Evolutionary conservation across 768 basidiomycete species (phyloP), one percentile per base, ranked within the genome.

Genomic region (Lactarius hengduanensis): DNA sequence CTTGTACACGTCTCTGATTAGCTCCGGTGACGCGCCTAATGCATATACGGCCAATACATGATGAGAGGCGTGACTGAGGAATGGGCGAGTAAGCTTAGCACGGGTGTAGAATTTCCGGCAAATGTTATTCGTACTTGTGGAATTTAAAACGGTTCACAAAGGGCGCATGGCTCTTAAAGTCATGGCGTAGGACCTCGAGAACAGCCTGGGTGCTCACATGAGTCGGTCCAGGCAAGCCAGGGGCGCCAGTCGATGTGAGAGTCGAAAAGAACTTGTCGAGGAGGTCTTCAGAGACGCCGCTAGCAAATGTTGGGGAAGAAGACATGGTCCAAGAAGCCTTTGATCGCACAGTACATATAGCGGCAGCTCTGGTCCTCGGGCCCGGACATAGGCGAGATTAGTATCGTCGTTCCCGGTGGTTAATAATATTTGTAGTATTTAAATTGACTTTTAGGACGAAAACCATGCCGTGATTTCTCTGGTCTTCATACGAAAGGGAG

Each of bases 11-110:
- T 77, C 80, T 40, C 78, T 74, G 3, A 84, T 73, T 40, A 83
- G 70, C 10, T 72, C 68, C 3, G 73, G 74, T 18, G 79, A 75
- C 0, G 82, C 88, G 2, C 89, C 90, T 20, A 91, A 73, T 0
- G 80, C 79, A 79, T 84, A 90, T 4, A 86, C 77, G 5, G 86
- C 85, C 43, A 88, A 74, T 20, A 83, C 71, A 32, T 83, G 84
- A 68, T 89, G 87, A 6, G 83, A 76, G 45, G 82, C 74, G 74
- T 90, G 89, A 64, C 83, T 84, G 61, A 65, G 4, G 8, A 20
- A 45, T 16, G 41, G 6, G 18, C 13, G 32, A 58, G 16, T 56
- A 26, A 18, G 20, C 38, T 22, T 16, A 45, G 41, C 57, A 32
- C 3, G 20, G 26, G 9, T 9, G n/a, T 26, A 43, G 18, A 3